Conservation (phyloP, 2,329 filamentous ascomycete genomes). For the Biscogniauxia sp. region DNA sequence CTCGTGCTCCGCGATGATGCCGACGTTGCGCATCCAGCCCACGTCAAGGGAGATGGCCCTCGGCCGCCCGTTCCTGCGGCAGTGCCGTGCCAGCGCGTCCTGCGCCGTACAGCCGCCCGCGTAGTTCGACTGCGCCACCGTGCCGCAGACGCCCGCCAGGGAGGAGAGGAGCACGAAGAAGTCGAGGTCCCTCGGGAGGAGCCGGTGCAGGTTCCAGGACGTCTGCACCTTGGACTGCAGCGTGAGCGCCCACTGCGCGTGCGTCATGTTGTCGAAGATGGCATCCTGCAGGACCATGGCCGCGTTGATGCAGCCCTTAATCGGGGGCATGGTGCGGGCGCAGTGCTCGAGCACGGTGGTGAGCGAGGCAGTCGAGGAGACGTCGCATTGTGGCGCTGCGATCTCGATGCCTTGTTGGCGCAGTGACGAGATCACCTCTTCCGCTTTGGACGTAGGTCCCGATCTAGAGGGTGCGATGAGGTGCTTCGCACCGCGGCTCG, state of each 20-base stretch:
- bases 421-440: conserved; percentile 20
- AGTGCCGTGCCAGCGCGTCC: conserved; percentile 25
- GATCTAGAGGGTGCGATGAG: conserved; percentile 26
- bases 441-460: conserved; percentile 16
- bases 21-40: conserved; percentile 28
- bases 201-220: conserved; percentile 21
- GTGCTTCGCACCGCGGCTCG: conserved; percentile 21
- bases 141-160: conserved; percentile 23
- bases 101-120: conserved; percentile 27
- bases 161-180: conserved; percentile 31
- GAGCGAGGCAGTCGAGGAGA: conserved; percentile 15
- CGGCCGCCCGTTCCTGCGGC: conserved; percentile 16
- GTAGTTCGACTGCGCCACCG: conserved; percentile 26
- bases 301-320: conserved; percentile 42
- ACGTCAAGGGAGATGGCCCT: conserved; percentile 25
- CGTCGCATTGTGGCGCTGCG: conserved; percentile 22
- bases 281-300: conserved; percentile 40
- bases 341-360: conserved; percentile 14
- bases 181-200: conserved; percentile 22
- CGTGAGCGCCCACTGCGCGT: conserved; percentile 24
- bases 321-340: conserved; percentile 26
- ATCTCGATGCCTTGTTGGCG: conserved; percentile 12
- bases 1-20: conserved; percentile 25
- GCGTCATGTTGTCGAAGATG: conserved; percentile 28
- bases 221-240: conserved; percentile 25